Percentiles rank a stretch among this genome's conserved stretches.
Conservation (phyloP, 2,329 filamentous ascomycete species). For the Hortaea werneckii region DNA sequence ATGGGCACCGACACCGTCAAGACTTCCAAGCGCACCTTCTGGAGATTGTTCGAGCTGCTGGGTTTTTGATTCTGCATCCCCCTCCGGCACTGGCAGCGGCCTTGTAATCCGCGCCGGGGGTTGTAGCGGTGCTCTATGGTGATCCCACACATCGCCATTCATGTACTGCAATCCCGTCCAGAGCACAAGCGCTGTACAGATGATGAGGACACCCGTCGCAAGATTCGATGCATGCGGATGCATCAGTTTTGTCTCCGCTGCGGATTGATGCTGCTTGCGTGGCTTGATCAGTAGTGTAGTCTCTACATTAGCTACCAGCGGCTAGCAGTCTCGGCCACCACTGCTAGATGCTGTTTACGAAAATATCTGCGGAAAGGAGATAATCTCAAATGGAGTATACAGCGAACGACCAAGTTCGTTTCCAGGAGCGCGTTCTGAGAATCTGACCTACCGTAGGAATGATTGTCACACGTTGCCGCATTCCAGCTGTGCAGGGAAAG, state of each 20-base stretch:
- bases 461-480: too few relatives aligned
- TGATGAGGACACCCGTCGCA: slow-evolving; percentile 1
- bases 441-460: too few relatives aligned
- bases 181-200: neutral
- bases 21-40: neutral
- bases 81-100: neutral
- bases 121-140: neutral
- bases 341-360: too few relatives aligned
- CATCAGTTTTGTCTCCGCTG: neutral
- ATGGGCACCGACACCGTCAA: neutral
- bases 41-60: neutral
- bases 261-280: too few relatives aligned
- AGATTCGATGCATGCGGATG: neutral
- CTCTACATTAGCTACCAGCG: too few relatives aligned
- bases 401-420: too few relatives aligned
- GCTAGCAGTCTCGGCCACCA: too few relatives aligned
- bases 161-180: neutral
- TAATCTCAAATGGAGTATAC: too few relatives aligned
- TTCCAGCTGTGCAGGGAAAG: too few relatives aligned
- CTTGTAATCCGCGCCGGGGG: neutral
- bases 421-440: too few relatives aligned
- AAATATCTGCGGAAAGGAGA: too few relatives aligned
- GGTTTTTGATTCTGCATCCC: neutral
- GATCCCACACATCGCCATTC: neutral
- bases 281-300: too few relatives aligned